phyloP scores from a whole-genome alignment of 805 yeast genomes.

The Saccharomyces cerevisiae region DNA sequence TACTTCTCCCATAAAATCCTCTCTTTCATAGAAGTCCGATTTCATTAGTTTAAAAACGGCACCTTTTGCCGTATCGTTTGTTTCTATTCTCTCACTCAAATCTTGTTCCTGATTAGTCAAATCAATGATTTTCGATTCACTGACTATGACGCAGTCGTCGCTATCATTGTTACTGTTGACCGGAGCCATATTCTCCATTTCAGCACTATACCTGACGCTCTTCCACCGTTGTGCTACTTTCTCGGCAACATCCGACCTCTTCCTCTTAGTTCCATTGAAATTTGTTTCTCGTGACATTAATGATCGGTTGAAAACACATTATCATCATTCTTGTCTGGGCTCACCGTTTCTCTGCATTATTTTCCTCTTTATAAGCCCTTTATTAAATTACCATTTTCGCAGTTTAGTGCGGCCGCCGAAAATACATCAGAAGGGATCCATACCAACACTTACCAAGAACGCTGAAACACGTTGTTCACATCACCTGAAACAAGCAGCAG shows the following conservation, averaged over 20 bases:
- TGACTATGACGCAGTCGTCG: slow-evolving; percentile 2
- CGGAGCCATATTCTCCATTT: not conserved
- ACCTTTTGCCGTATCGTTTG: not conserved
- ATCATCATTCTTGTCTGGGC: not conserved
- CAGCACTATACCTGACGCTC: not conserved
- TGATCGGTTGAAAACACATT: not conserved
- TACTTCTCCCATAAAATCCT: slow-evolving; percentile 2
- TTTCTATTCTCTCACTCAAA: not conserved
- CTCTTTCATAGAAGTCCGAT: slow-evolving; percentile 18
- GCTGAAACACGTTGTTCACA: not conserved
- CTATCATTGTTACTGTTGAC: not conserved
- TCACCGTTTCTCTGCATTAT: not conserved
- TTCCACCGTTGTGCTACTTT: slow-evolving; percentile 1
- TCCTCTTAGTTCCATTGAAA: not conserved
- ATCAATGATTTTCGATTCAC: slow-evolving; percentile 8
- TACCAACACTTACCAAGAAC: not conserved
- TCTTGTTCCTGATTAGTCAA: slow-evolving; percentile 2
- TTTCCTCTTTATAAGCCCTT: not conserved
- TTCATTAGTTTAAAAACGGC: slow-evolving; percentile 17
- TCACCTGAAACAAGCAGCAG: not conserved
- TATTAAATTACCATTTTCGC: not conserved
- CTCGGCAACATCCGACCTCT: not conserved
- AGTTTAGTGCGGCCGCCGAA: not conserved
- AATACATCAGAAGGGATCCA: not conserved
- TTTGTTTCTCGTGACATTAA: not conserved